Base-by-base conservation (phyloP, 345 rosid genomes). In the Camelina hispida region DNA sequence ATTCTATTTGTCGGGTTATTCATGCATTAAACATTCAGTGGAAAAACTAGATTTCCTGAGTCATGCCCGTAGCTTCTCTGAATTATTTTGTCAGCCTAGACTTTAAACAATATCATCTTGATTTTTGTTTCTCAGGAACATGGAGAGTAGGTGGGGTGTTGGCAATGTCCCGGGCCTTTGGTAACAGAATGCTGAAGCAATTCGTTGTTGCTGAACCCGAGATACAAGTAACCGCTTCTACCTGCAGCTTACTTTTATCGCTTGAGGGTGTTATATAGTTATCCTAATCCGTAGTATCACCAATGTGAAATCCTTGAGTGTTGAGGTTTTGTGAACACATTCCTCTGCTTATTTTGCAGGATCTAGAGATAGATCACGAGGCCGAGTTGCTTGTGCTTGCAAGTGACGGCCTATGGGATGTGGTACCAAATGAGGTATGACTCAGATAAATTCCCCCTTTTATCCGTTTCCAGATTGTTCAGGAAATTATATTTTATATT, bases 81-180 rank as follows among this genome's bases (percentile, higher is more conserved):
- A 64, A 30, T 54, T 46, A 20, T 74, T 56, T 53, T 77, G 55
- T 73, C 79, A 90, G 93, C 62, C 9, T 14, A 69, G 43, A 6
- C 20, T 18, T 56, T 3, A 59, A 32, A 4, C 43, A 46, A 34
- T 25, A 73, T 79, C 17, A 48, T 69, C 28, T 65, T 66, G 47
- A 47, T 59, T n/a, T 58, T 16, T 81, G 16, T 73, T 73, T 78
- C 34, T 69, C 83, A 93, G 99, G 99, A 68, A 96, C 98, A 59
- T 96, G 99, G 99, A 85, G 99, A 82, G 99, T 96, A 51, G 99
- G 99, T 68, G 99, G 97, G 65, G 97, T 96, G n/a, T 76, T 96
- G 78, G 98, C 99, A 46, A 93, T 96, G 99, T 93, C 98, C 53
- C 88, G 98, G 52, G 99, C 99, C 53, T 96, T 96, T 71, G 99